These are phyloP conservation scores for Fusarium sp. DNA, from an alignment of 2,329 filamentous ascomycete genomes.

Conservation along the genomic window DNA sequence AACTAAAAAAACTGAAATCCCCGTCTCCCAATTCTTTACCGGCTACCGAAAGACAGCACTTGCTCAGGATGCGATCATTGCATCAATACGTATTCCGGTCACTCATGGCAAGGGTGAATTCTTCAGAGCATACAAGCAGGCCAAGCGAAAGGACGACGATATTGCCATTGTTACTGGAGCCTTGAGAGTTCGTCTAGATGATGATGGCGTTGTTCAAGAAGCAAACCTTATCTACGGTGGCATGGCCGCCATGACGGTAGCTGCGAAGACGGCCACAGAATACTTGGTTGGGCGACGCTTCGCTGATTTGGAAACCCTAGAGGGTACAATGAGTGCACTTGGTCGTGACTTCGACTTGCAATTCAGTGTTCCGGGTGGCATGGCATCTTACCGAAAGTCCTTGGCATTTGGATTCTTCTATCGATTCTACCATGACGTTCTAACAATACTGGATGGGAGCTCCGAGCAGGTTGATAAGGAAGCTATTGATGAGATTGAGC, in stretches of 20 bases:
- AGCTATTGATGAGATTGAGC: slow-evolving; percentile 84
- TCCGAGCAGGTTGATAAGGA: slow-evolving; percentile 71
- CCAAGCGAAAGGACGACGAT: slow-evolving; percentile 97
- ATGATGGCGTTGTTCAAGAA: slow-evolving; percentile 75
- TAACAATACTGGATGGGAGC: slow-evolving; percentile 68
- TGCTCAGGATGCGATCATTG: slow-evolving; percentile 83
- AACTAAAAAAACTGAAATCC: slow-evolving; percentile 80
- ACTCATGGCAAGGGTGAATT: slow-evolving; percentile 81
- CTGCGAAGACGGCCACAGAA: slow-evolving; percentile 80
- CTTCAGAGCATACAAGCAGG: slow-evolving; percentile 92
- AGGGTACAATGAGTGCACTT: slow-evolving; percentile 90
- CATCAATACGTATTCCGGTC: slow-evolving; percentile 85
- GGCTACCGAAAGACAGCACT: slow-evolving; percentile 90
- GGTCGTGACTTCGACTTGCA: slow-evolving; percentile 88
- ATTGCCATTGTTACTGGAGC: slow-evolving; percentile 97
- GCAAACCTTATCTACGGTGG: slow-evolving; percentile 91
- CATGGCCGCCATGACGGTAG: slow-evolving; percentile 92
- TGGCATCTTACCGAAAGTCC: slow-evolving; percentile 95
- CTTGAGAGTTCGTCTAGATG: slow-evolving; percentile 77
- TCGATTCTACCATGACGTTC: slow-evolving; percentile 91
- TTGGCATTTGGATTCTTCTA: slow-evolving; percentile 96
- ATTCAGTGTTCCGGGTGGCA: slow-evolving; percentile 93
- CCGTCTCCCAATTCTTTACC: slow-evolving; percentile 92
- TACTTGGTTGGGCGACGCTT: slow-evolving; percentile 83
- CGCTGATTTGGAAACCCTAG: slow-evolving; percentile 82